Evolutionary conservation across 306 rosid genomes (phyloP).

Genomic region (Quercus agrifolia): DNA sequence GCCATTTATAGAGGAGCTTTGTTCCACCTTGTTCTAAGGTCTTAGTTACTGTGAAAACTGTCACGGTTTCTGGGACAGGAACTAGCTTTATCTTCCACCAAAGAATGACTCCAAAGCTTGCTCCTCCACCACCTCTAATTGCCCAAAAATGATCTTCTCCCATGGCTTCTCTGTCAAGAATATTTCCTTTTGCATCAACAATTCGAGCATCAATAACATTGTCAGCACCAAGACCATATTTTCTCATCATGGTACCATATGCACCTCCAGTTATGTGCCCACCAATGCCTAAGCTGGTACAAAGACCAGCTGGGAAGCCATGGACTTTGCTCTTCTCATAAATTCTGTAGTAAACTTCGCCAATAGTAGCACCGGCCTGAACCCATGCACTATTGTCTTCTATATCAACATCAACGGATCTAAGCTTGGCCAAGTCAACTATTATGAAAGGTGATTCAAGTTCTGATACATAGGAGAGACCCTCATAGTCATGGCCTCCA

Average conservation of each 20-base stretch:
- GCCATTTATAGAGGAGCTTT: slow-evolving; percentile 56
- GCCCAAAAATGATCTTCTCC: slow-evolving; percentile 93
- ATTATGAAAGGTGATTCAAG: slow-evolving; percentile 53
- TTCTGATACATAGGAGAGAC: slow-evolving; percentile 65
- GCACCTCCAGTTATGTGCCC: slow-evolving; percentile 89
- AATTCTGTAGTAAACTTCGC: slow-evolving; percentile 74
- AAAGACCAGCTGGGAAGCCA: slow-evolving; percentile 83
- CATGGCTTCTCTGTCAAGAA: slow-evolving; percentile 63
- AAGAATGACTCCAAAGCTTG: slow-evolving; percentile 73
- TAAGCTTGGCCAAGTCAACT: slow-evolving; percentile 60
- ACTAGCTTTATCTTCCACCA: slow-evolving; percentile 88
- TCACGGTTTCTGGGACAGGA: slow-evolving; percentile 62
- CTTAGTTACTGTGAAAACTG: slow-evolving; percentile 61
- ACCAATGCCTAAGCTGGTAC: slow-evolving; percentile 74
- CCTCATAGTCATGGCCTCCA: slow-evolving; percentile 90
- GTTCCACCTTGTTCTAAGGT: slow-evolving; percentile 61
- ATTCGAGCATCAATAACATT: slow-evolving; percentile 65
- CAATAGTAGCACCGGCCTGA: slow-evolving; percentile 77
- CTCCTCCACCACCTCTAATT: slow-evolving; percentile 90
- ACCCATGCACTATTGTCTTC: slow-evolving; percentile 57
- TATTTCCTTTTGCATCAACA: slow-evolving; percentile 46
- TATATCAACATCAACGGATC: slow-evolving; percentile 38
- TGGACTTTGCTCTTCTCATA: slow-evolving; percentile 51
- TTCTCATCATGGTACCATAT: slow-evolving; percentile 80
- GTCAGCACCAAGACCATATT: slow-evolving; percentile 74